Base-by-base conservation (phyloP, 768 basidiomycete species). In the Leccinum olivaceopallidum region DNA sequence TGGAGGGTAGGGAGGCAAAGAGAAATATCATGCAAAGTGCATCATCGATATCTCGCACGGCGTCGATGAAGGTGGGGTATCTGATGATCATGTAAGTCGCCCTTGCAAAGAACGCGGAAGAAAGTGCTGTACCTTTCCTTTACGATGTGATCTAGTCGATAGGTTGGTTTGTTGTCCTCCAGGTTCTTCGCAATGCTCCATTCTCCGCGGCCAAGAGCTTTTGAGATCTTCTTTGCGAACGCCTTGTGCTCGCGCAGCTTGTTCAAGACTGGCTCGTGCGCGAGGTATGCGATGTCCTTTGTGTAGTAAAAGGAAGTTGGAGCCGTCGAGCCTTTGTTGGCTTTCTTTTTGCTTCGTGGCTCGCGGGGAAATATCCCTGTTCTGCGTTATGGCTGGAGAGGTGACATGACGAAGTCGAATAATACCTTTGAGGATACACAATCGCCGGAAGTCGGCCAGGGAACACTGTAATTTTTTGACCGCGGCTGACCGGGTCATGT, bases 251-350 rank as follows among this genome's bases (percentile, higher is more conserved):
- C 95, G 70, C 97, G 81, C 55, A 99, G 81, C 74, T 94, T 97
- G 73, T 86, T 87, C 26, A 99, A 80, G 12, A 98, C 87, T 2
- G 97, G 97, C 72, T 99, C 97, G 74, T 99, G 97, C 5, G 94
- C 88, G 36, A 99, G 86, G 76, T 96, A 98, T 59, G 92, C 91
- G 65, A 99, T 96, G 72, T 99, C 97, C 78, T 99, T 99, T 28
- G 92, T 81, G 73, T 98, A 98, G 78, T 99, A 99, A 78, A 98
- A 99, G 3, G 95, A 94, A 1, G 97, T 94, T 5, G 95, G 95
- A 0, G 94, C 95, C 56, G 95, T 94, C 4, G 94, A 96, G 2
- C 96, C 97, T 74, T 97, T 98, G 79, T 98, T 98, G 39, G 96
- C 97, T 63, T 87, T 86, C 74, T 98, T 99, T 67, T 85, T 87